Conservation (phyloP, 257 asterid genomes). For the Jacaranda copaia region DNA sequence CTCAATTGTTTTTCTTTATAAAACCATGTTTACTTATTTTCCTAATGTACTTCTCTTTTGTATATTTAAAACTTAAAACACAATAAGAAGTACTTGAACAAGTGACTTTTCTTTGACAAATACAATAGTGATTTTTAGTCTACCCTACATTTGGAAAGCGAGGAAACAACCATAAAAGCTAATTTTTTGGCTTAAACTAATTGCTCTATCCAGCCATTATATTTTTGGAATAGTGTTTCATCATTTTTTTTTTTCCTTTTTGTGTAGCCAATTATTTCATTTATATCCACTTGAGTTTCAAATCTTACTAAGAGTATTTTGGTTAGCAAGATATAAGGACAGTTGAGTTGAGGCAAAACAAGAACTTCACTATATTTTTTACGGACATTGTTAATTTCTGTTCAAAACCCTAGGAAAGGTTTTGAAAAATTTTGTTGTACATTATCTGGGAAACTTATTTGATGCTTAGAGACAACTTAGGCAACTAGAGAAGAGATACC, state of each 20-base stretch:
- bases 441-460: slow-evolving; percentile 1
- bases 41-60: too few relatives aligned
- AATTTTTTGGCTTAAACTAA: too few relatives aligned
- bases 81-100: too few relatives aligned
- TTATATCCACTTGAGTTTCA: neutral
- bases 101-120: too few relatives aligned
- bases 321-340: neutral
- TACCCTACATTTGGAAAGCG: too few relatives aligned
- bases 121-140: too few relatives aligned
- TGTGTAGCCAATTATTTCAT: neutral
- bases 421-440: neutral
- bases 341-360: neutral
- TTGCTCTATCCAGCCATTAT: too few relatives aligned
- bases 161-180: too few relatives aligned
- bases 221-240: neutral
- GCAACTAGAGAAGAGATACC: neutral
- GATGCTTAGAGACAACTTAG: neutral
- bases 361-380: neutral
- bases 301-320: neutral
- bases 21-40: too few relatives aligned
- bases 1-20: too few relatives aligned
- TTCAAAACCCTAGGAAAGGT: neutral
- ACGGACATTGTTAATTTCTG: neutral
- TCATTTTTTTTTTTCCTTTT: neutral
- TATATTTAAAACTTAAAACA: too few relatives aligned